Evolutionary conservation across 257 asterid genomes (phyloP).

Genomic region (Nicotiana tomentosiformis): DNA sequence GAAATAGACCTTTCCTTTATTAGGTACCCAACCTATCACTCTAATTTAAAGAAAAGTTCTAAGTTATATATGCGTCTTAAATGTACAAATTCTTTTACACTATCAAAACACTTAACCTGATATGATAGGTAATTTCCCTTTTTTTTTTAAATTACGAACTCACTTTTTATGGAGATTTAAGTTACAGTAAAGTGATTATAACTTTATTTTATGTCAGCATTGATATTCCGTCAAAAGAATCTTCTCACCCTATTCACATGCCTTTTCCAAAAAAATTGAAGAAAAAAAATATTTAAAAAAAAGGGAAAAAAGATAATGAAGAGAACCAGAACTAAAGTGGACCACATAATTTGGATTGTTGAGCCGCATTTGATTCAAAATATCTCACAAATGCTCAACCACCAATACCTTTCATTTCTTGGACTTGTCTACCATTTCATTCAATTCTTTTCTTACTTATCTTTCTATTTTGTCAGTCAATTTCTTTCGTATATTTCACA

Average conservation of each 20-base stretch:
- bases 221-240: no score
- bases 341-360: conserved; percentile 22
- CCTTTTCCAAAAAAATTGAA: no score
- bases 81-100: no score
- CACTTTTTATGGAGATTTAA: no score
- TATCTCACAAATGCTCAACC: conserved; percentile 13
- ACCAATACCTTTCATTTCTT: background rate
- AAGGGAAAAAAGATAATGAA: background rate
- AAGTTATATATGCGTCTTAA: no score
- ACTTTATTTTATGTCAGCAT: background rate
- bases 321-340: conserved; percentile 8
- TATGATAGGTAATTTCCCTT: no score
- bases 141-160: no score
- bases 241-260: background rate
- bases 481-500: background rate
- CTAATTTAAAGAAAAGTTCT: background rate
- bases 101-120: no score
- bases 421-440: background rate
- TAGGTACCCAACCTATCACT: conserved; percentile 1
- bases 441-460: background rate
- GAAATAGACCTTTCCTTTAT: conserved; percentile 17
- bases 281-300: background rate
- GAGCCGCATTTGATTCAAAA: conserved; percentile 4
- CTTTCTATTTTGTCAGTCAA: background rate
- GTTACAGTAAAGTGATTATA: background rate